Evolutionary conservation across 106 monocot genomes (phyloP), one percentile per base, ranked within the genome.

Genomic region (Dioscorea zingiberensis): DNA sequence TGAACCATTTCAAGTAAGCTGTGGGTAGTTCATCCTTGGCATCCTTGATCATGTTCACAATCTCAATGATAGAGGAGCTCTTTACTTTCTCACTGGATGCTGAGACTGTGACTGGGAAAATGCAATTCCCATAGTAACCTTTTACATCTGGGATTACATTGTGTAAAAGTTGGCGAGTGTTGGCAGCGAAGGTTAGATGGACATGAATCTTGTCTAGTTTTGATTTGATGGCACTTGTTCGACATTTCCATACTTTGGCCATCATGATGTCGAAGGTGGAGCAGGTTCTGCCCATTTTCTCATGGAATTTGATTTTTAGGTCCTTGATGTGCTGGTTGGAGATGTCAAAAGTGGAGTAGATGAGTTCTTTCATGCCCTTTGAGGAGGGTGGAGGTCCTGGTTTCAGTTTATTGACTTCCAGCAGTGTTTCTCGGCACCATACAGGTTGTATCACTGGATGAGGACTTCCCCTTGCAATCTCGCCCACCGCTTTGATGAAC

Each of bases 61-160:
- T 23, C 57, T 73, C 69, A 1, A 49, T 4, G 18, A 79, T 10
- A 14, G 72, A 16, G 9, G 60, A 57, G 17, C 3, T 21, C 0
- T 21, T 24, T 24, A 78, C 13, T 55, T 69, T 21, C 12, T 29
- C 63, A 5, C 73, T 69, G 15, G 63, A 2, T 13, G 56, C 56
- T 1, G 48, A 25, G 9, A 79, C 23, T 21, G 62, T 68, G 2
- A 79, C 54, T 0, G 67, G 67, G 54, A 68, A 73, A 56, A 74
- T 69, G 13, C 67, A 73, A 32, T 79, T 79, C 29, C 78, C 78
- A 19, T 73, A 79, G 69, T 73, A 79, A 0, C 78, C 78, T 30
- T 30, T 30, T 21, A 15, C 45, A n/a, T n/a, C n/a, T n/a, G n/a
- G n/a, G 25, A 49, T 16, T 18, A n/a, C n/a, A n/a, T 18, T 2